Percentiles rank a stretch among this genome's conserved stretches.
These are phyloP conservation scores for Colletotrichum sp. DNA, from an alignment of 2,329 filamentous ascomycete species.

Conservation along the genomic window DNA sequence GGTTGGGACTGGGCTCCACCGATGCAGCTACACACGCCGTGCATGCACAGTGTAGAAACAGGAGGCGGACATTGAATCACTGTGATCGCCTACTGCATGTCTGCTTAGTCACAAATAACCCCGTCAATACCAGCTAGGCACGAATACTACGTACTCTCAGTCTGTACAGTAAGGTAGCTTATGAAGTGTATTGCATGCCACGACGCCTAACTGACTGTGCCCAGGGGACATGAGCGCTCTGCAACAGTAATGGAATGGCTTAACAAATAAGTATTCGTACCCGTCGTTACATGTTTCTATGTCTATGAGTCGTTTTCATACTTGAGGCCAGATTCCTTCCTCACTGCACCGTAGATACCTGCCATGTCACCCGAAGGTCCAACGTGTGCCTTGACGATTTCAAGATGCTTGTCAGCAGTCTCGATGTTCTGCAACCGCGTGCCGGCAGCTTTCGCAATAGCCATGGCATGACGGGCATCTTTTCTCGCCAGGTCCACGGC, in stretches of 20 bases:
- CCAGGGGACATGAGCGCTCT: background rate
- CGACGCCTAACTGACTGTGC: background rate
- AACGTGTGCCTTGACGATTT: slow-evolving; percentile 68
- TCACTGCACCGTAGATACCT: slow-evolving; percentile 80
- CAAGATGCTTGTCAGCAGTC: slow-evolving; percentile 72
- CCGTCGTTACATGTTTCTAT: background rate
- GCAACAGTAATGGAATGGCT: background rate
- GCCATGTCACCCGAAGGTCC: slow-evolving; percentile 80
- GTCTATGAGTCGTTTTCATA: slow-evolving; percentile 66
- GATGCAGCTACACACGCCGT: background rate
- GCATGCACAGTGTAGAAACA: background rate
- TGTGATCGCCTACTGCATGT: background rate
- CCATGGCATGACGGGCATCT: slow-evolving; percentile 77
- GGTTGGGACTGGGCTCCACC: background rate
- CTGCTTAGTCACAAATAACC: background rate
- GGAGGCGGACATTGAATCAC: background rate
- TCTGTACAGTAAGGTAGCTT: background rate
- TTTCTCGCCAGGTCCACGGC: slow-evolving; percentile 83
- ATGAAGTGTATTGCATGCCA: background rate
- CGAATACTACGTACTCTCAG: background rate
- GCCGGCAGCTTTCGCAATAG: slow-evolving; percentile 67
- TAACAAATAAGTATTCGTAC: background rate
- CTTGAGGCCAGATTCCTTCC: slow-evolving; percentile 74
- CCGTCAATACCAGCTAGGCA: background rate
- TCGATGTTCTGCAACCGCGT: slow-evolving; percentile 68